Base-by-base conservation (phyloP, 2,329 filamentous ascomycete genomes). In the Cladosporium sp. region DNA sequence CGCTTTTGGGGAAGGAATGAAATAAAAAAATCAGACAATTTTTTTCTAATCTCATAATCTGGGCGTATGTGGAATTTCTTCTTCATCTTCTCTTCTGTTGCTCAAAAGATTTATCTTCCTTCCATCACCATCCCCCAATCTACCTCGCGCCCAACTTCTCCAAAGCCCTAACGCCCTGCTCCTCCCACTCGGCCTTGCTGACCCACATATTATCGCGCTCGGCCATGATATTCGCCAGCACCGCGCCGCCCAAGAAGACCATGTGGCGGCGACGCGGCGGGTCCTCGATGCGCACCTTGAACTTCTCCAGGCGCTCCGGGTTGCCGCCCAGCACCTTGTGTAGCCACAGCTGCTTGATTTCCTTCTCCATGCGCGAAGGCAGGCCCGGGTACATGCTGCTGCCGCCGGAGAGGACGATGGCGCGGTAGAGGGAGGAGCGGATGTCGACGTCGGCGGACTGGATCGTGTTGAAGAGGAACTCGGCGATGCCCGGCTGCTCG, bases 131-230 rank as follows among this genome's bases (percentile, higher is more conserved):
- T 4, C 32, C 54, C 5, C 7, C 32, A n/a, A 3, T 16, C 12
- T 35, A 93, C 80, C 92, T 84, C 43, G 90, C 88, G 12, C 93
- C 93, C 62, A 98, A 77, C 78, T 97, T 98, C 75, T 94, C 88
- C 66, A 98, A 72, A 53, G 87, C 84, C 51, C 86, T 79, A 32
- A 86, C 68, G 33, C 93, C 93, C 68, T 96, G 86, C 73, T 98
- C 93, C 65, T 93, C 81, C 93, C 93, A 98, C 72, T 98, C 93
- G 64, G 87, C 80, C 78, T 95, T 95, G 60, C 86, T 87, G 65
- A 98, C 91, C 93, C 93, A 98, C 93, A 97, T 97, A 69, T 85
- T 87, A 70, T 96, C 89, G 75, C 96, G 97, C 73, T 97, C 91
- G 39, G 93, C 91, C 86, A 98, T 97, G 70, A 98, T 94, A 69